Base-by-base conservation (phyloP, 2,329 filamentous ascomycete species). In the Zasmidium citrigriseum region DNA sequence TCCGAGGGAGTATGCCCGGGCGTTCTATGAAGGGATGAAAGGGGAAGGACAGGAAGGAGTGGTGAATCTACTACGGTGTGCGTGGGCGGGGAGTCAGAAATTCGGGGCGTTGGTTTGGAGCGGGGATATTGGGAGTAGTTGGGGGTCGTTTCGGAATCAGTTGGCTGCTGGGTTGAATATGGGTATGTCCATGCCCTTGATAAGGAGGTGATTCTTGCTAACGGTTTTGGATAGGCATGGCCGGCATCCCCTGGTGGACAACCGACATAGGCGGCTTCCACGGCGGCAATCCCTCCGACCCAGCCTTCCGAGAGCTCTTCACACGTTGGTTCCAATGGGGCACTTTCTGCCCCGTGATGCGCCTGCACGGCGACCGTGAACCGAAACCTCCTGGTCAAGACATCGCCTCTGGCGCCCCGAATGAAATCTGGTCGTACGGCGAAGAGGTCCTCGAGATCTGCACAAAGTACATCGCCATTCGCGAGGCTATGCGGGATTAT, bases 231-330 rank as follows among this genome's bases (percentile, higher is more conserved):
- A n/a, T n/a, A 46, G 53, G 53, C 23, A 73, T 89, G 3, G 78
- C 84, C 0, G 86, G 86, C 0, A 78, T 89, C 10, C 81, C 85
- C 0, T 88, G 86, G 86, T 89, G 85, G 84, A 89, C 86, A 0
- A 89, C 86, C 0, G 86, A 89, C 64, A 89, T 89, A 53, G 86
- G 87, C 1, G 87, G 87, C 0, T 89, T 89, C 67, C 86, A 89
- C 65, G 86, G 86, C 4, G 86, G 86, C 0, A 78, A 86, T 59
- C 83, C 85, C 0, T 70, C 76, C 1, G 80, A 86, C 48, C 72
- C 75, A 1, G 75, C 66, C 0, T 89, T 89, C 71, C 77, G 84
- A 7, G 86, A 89, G 67, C 73, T 89, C 0, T 84, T 89, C 58
- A 81, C 85, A 1, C 75, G 87, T 1, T 89, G 86, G 87, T 89